These are phyloP conservation scores for Oryza rufipogon DNA, from an alignment of 176 grass and related monocot species.

Conservation along the genomic window DNA sequence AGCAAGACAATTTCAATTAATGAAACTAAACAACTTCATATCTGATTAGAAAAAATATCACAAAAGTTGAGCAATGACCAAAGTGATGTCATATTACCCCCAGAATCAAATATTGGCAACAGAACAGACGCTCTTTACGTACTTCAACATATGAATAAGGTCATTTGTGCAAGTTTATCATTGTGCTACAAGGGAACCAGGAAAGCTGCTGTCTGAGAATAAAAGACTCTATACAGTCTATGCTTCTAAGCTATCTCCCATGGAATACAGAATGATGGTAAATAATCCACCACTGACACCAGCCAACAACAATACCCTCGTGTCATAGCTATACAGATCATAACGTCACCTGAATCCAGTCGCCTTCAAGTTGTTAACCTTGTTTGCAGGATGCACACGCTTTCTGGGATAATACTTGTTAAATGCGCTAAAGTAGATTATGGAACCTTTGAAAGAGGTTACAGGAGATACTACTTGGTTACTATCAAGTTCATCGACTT, in stretches of 20 bases:
- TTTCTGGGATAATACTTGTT: background rate
- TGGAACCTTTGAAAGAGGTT: background rate
- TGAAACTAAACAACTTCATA: background rate
- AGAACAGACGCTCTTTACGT: background rate
- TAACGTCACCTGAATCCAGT: background rate
- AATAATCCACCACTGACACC: background rate
- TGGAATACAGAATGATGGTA: background rate
- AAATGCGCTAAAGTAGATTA: background rate
- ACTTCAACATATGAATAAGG: background rate
- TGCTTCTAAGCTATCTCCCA: background rate
- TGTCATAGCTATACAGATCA: background rate
- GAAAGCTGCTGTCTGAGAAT: background rate
- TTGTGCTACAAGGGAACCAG: background rate
- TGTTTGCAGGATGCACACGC: background rate
- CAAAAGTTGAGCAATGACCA: background rate
- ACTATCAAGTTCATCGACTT: background rate
- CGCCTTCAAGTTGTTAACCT: background rate
- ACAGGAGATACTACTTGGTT: background rate
- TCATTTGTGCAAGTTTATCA: background rate
- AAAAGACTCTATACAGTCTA: background rate
- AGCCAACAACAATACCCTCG: background rate
- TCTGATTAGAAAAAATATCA: background rate
- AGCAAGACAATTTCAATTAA: background rate
- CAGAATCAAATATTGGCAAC: background rate
- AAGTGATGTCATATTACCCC: background rate